Conservation (phyloP, 768 basidiomycete species). For the Boletales sp. region DNA sequence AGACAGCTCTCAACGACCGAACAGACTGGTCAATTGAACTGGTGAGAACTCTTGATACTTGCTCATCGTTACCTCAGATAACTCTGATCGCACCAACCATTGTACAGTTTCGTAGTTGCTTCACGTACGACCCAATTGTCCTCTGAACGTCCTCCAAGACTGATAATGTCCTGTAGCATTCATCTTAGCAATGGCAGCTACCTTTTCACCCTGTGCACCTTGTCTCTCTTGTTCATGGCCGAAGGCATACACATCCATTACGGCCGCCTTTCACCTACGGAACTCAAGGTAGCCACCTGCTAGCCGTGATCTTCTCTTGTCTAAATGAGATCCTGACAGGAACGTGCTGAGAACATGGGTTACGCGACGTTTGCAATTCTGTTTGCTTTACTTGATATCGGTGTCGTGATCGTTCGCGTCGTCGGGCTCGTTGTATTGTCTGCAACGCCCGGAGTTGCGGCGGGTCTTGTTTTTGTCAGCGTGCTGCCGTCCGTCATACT, state of each 20-base stretch:
- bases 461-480: slow-evolving; percentile 9
- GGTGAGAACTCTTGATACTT: slow-evolving; percentile 3
- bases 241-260: slow-evolving; percentile 19
- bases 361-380: slow-evolving; percentile 13
- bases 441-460: slow-evolving; percentile 7
- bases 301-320: too few species aligned
- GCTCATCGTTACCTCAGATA: not conserved
- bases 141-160: not conserved
- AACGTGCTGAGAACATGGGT: slow-evolving; percentile 12
- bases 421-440: slow-evolving; percentile 10
- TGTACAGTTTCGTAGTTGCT: not conserved
- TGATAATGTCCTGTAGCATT: slow-evolving; percentile 15
- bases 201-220: slow-evolving; percentile 10
- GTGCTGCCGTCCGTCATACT: slow-evolving; percentile 5
- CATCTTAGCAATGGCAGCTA: slow-evolving; percentile 5
- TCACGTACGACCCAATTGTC: slow-evolving; percentile 6
- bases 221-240: slow-evolving; percentile 16
- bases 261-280: slow-evolving; percentile 18
- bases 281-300: slow-evolving; percentile 20
- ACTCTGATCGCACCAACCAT: not conserved
- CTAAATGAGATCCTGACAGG: slow-evolving; percentile 1
- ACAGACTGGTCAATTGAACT: slow-evolving; percentile 22
- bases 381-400: slow-evolving; percentile 18
- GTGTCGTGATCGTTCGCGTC: slow-evolving; percentile 17
- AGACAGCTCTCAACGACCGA: slow-evolving; percentile 9